A percentile compares a stretch with the other conserved stretches of the same genome.
These are phyloP conservation scores for Kluyveromyces nonfermentans DNA, from an alignment of 805 yeast genomes.

Conservation along the genomic window DNA sequence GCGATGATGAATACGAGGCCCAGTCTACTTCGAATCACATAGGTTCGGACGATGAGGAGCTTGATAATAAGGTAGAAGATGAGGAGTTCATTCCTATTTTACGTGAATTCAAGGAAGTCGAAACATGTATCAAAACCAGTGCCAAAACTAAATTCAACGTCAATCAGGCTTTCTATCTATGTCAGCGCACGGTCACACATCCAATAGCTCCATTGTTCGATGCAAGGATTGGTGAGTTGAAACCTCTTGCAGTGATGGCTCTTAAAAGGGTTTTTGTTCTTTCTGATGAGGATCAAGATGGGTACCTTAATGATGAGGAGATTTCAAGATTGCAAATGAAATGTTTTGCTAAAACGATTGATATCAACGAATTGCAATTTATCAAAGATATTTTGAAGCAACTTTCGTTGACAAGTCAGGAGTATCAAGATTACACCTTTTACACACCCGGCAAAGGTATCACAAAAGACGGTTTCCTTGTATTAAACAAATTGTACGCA, in stretches of 20 bases:
- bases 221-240: conserved; percentile 76
- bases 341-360: conserved; percentile 58
- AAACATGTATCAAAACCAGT: conserved; percentile 81
- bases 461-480: conserved; percentile 64
- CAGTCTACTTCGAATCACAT: conserved; percentile 7
- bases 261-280: conserved; percentile 72
- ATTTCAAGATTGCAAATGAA: conserved; percentile 58
- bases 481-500: conserved; percentile 72
- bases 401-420: conserved; percentile 12
- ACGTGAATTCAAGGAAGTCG: conserved; percentile 89
- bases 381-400: conserved; percentile 31
- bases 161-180: conserved; percentile 74
- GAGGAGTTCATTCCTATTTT: conserved; percentile 82
- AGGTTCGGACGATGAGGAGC: conserved; percentile 5
- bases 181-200: conserved; percentile 87
- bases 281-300: conserved; percentile 88
- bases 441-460: conserved; percentile 43
- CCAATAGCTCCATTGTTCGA: conserved; percentile 92
- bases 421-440: conserved; percentile 32
- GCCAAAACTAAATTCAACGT: conserved; percentile 80
- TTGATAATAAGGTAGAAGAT: conserved; percentile 40
- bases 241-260: conserved; percentile 69
- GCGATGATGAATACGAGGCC: conserved; percentile 34
- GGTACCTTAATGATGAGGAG: conserved; percentile 62
- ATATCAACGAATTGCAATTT: conserved; percentile 39